These are phyloP conservation scores for Oryza punctata DNA, from an alignment of 176 grass and related monocot genomes.

Conservation along the genomic window DNA sequence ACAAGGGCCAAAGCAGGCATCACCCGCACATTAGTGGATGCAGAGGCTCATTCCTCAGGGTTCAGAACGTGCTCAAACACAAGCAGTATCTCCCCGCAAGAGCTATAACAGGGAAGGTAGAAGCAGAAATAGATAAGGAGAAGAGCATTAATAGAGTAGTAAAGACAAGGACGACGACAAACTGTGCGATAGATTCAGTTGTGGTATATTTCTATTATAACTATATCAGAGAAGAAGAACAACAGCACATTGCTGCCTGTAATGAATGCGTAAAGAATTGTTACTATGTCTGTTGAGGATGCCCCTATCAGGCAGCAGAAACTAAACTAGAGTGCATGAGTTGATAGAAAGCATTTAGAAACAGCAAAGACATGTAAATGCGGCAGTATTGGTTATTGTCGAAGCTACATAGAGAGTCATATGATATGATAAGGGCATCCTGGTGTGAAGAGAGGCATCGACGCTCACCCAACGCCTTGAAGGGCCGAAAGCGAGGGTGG, in stretches of 20 bases:
- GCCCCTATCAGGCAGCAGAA: no score
- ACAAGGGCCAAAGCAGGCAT: slow-evolving; percentile 28
- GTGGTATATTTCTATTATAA: background rate
- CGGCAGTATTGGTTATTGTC: background rate
- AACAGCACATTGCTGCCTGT: background rate
- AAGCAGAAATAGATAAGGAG: background rate
- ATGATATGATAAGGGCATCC: background rate
- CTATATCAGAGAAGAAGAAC: background rate
- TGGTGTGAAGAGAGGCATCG: no score
- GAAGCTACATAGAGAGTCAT: background rate
- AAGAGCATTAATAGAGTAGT: background rate
- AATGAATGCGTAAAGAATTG: background rate
- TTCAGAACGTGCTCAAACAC: background rate
- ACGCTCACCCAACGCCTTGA: background rate
- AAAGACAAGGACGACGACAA: background rate
- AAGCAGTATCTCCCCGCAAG: background rate
- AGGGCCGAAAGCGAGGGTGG: background rate
- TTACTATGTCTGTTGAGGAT: no score
- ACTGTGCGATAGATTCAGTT: background rate
- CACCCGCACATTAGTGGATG: slow-evolving; percentile 13
- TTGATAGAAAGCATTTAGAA: background rate
- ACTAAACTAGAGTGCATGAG: no score
- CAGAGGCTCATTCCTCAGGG: background rate
- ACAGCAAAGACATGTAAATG: background rate
- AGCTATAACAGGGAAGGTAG: background rate